Evolutionary conservation across 129 eudicot species (phyloP), one percentile per base, ranked within the genome.

Genomic region (Helianthus annuus): DNA sequence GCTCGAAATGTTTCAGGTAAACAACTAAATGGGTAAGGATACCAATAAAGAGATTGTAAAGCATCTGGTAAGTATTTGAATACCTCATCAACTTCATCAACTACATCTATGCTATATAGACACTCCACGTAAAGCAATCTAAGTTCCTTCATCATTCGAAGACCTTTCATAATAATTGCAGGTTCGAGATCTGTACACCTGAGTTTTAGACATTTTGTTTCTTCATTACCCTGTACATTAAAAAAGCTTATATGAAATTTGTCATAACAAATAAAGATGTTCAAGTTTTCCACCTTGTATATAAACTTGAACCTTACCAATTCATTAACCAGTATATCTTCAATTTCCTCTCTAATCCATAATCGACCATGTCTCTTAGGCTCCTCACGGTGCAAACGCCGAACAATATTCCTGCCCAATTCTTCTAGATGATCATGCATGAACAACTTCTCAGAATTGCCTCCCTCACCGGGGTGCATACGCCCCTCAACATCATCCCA

Each of bases 361-460:
- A 70, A 38, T 1, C 54, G 66, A 54, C 44, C 56, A 22, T 55
- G 66, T 11, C 9, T 56, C 9, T 1, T 1, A 70, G 75, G 75
- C 42, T 70, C 66, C 3, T 14, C 0, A 8, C 5, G 27, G 65
- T 55, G 66, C 54, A 13, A 1, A 17, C 66, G 55, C 6, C 70
- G n/a, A 22, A 42, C 49, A 12, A 56, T 56, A 27, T 55, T 12
- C 10, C 2, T 12, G 0, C 75, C 66, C 75, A 70, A 19, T 6
- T 70, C 66, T 70, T 56, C 66, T 17, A 70, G 17, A 11, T 19
- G 55, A 27, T 70, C 66, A 40, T 70, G 75, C 66, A 70, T 27
- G 32, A 19, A 19, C 22, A 19, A 19, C 22, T 19, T 19, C 22
- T 19, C 22, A 19, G 22, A 19, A 19, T 19, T 19, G 22, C 22